Conservation (phyloP, 208 protist species). For the Leishmania amazonensis region DNA sequence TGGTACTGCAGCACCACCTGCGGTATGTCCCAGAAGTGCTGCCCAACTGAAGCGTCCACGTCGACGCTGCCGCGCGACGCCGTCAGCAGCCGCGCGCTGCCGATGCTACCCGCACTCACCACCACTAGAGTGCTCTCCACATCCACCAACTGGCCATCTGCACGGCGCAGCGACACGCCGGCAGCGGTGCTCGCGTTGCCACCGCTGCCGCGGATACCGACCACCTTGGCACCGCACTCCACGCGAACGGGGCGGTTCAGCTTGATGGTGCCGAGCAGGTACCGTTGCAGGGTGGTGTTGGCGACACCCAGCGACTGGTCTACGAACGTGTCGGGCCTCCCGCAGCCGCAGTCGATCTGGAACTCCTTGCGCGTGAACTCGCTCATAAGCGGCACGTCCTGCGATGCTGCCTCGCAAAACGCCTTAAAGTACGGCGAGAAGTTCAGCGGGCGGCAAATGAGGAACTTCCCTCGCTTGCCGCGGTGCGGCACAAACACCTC, state of each 20-base stretch:
- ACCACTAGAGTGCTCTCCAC: slow-evolving; percentile 58
- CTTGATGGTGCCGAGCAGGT: slow-evolving; percentile 67
- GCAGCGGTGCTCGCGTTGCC: slow-evolving; percentile 35
- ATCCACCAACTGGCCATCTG: slow-evolving; percentile 47
- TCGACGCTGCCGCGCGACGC: slow-evolving; percentile 49
- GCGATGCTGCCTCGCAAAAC: slow-evolving; percentile 75
- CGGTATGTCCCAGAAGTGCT: slow-evolving; percentile 80
- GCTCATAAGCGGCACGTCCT: slow-evolving; percentile 67
- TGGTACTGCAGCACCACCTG: slow-evolving; percentile 82
- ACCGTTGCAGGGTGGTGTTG: slow-evolving; percentile 76
- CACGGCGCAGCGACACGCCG: slow-evolving; percentile 49
- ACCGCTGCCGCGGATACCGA: slow-evolving; percentile 42
- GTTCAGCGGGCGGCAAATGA: slow-evolving; percentile 56
- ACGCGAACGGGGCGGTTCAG: slow-evolving; percentile 68
- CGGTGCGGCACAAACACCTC: slow-evolving; percentile 67
- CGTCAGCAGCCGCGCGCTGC: slow-evolving; percentile 55
- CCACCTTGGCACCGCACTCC: slow-evolving; percentile 56
- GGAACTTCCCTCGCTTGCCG: slow-evolving; percentile 70
- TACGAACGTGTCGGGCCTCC: slow-evolving; percentile 62
- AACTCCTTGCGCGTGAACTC: slow-evolving; percentile 75
- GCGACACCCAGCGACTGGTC: slow-evolving; percentile 54
- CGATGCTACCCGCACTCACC: slow-evolving; percentile 66
- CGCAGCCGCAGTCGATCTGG: slow-evolving; percentile 50
- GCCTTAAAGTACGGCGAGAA: slow-evolving; percentile 74
- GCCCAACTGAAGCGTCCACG: slow-evolving; percentile 42